Evolutionary conservation across 2,329 filamentous ascomycete genomes (phyloP), one percentile per base, ranked within the genome.

Genomic region (Zasmidium cellare): DNA sequence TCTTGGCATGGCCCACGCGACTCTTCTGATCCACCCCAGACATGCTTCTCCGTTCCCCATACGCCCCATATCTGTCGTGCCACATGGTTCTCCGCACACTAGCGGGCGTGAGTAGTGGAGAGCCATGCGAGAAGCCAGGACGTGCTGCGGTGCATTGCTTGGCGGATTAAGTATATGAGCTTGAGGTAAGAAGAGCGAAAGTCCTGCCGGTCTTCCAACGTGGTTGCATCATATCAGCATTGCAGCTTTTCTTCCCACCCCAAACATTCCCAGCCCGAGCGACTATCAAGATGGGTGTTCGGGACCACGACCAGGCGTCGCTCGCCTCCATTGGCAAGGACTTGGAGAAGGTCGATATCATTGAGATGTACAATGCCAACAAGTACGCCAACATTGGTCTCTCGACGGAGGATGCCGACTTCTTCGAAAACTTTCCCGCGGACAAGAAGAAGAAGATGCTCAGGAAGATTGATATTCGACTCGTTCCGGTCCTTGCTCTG

Each of bases 401-500:
- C 1, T 62, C 61, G 1, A 48, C 54, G 14, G 62, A 64, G 9
- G 65, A 67, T 51, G 56, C 63, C 41, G 65, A 67, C 5, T 67
- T 67, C 57, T 65, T 56, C 38, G 60, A 65, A 22, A 62, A 46
- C 31, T 65, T 55, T n/a, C 54, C 60, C 0, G 60, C 57, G 18
- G 63, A 62, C 9, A 56, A 53, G 31, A 44, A 38, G 20, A 64
- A 58, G 65, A 76, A 73, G 56, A 67, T 82, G 23, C 65, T 82
- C 7, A 69, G 76, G 46, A 83, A 82, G 69, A 74, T 76, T 53
- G 81, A 83, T 60, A 58, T 80, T 12, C 74, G 77, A 47, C 72
- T 84, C 25, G 69, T 83, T 7, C 81, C 81, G 0, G 76, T 80
- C 16, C 69, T 83, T 9, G 77, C 74, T 45, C 48, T 80, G 2